phyloP scores from a whole-genome alignment of 805 yeast genomes.

The Candida anglica region DNA sequence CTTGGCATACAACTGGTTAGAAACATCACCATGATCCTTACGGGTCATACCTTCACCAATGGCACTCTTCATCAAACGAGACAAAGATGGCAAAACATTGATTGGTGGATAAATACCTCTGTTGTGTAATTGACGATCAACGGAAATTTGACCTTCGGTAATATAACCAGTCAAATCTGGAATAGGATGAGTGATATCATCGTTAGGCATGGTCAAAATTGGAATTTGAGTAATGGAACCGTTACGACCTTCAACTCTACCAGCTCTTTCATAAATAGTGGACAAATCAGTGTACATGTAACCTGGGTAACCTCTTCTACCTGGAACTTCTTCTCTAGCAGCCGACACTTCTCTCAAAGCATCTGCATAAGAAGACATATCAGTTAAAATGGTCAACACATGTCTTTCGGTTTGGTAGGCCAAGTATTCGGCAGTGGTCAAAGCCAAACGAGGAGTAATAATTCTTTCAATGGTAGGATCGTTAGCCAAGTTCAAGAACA shows the following conservation, averaged over 20 bases:
- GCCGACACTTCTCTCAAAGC: conserved; percentile 99
- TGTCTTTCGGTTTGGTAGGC: conserved; percentile 99
- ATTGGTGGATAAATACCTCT: conserved; percentile 99
- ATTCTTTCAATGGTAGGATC: conserved; percentile 99
- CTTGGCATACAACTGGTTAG: conserved; percentile 97
- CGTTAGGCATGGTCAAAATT: conserved; percentile 98
- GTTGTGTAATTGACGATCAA: conserved; percentile 93
- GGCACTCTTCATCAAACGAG: conserved; percentile 98
- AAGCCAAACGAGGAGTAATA: conserved; percentile 97
- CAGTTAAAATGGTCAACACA: conserved; percentile 95
- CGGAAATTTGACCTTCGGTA: conserved; percentile 97
- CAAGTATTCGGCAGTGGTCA: conserved; percentile 96
- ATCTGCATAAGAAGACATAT: conserved; percentile 99
- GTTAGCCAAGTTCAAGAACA: conserved; percentile 95
- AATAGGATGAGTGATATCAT: conserved; percentile 99
- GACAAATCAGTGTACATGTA: conserved; percentile 99
- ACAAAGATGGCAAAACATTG: conserved; percentile 94
- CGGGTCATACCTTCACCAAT: conserved; percentile 99
- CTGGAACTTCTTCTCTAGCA: conserved; percentile 99
- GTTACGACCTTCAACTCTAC: conserved; percentile 99
- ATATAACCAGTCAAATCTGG: conserved; percentile 99
- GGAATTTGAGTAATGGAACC: conserved; percentile 99
- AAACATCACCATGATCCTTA: conserved; percentile 99
- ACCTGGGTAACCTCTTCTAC: conserved; percentile 99
- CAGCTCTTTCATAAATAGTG: conserved; percentile 98